phyloP scores from a whole-genome alignment of 768 basidiomycete genomes.

The Tricholomella constricta region DNA sequence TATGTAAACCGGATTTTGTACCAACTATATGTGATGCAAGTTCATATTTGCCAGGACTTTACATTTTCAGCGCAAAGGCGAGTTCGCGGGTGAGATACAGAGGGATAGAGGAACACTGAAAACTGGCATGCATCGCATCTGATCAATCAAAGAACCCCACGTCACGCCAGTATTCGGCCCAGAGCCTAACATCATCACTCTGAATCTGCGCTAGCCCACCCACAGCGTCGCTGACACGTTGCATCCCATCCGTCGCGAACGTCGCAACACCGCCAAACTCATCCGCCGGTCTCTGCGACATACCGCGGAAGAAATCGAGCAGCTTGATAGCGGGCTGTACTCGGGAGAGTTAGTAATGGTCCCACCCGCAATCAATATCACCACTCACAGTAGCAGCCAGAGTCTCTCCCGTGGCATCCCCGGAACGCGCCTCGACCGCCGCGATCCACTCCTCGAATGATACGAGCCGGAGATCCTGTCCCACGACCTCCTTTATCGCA shows the following conservation, averaged over 20 bases:
- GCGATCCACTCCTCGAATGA: slow-evolving; percentile 19
- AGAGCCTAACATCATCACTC: slow-evolving; percentile 3
- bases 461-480: slow-evolving; percentile 2
- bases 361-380: too few species aligned
- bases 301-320: slow-evolving; percentile 31
- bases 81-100: too few species aligned
- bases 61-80: too few species aligned
- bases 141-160: slow-evolving; percentile 2
- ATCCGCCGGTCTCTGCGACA: slow-evolving; percentile 16
- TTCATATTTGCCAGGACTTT: too few species aligned
- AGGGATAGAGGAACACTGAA: too few species aligned
- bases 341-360: neutral
- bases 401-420: neutral
- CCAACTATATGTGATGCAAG: too few species aligned
- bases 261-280: slow-evolving; percentile 8
- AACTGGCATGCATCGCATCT: too few species aligned
- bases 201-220: slow-evolving; percentile 2
- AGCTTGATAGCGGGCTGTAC: slow-evolving; percentile 36
- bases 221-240: neutral
- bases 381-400: slow-evolving; percentile 6
- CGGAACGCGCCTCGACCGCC: slow-evolving; percentile 11
- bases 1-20: too few species aligned
- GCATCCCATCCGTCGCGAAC: slow-evolving; percentile 4
- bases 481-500: slow-evolving; percentile 4
- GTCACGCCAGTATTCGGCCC: slow-evolving; percentile 13